Evolutionary conservation across 768 basidiomycete genomes (phyloP).

Genomic region (Russula dissimulans): DNA sequence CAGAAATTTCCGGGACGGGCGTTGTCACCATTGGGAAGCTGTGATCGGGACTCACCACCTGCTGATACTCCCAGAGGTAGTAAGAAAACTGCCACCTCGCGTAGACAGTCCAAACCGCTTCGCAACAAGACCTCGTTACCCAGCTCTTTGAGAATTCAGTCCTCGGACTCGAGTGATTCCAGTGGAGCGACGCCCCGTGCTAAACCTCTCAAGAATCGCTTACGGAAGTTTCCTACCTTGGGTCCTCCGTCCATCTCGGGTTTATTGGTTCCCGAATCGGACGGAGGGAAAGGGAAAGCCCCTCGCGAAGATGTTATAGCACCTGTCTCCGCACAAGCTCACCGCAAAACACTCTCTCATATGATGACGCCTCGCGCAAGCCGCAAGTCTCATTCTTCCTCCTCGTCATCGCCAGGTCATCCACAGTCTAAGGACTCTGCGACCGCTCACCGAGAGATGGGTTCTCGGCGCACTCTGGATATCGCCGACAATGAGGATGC

Average conservation of each 20-base stretch:
- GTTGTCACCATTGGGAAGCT: neutral
- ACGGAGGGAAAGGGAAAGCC: neutral
- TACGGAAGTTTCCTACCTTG: neutral
- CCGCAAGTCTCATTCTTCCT: conserved; percentile 10
- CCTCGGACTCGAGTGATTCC: neutral
- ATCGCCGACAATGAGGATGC: neutral
- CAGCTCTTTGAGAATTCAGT: neutral
- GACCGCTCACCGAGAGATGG: neutral
- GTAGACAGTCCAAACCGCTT: neutral
- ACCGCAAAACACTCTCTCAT: neutral
- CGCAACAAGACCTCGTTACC: neutral
- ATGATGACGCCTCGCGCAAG: neutral
- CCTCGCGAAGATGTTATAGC: neutral
- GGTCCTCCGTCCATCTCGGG: conserved; percentile 7
- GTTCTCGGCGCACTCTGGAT: neutral
- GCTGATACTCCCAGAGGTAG: neutral
- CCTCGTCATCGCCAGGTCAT: conserved; percentile 14
- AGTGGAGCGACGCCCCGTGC: conserved; percentile 10
- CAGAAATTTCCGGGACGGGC: neutral
- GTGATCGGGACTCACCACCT: neutral
- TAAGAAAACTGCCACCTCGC: neutral
- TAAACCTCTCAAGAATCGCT: neutral
- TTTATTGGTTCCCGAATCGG: neutral
- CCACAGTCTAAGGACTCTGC: neutral
- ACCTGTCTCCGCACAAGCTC: neutral